Conservation (phyloP, 2,329 filamentous ascomycete species). For the Xylariaceae sp. region DNA sequence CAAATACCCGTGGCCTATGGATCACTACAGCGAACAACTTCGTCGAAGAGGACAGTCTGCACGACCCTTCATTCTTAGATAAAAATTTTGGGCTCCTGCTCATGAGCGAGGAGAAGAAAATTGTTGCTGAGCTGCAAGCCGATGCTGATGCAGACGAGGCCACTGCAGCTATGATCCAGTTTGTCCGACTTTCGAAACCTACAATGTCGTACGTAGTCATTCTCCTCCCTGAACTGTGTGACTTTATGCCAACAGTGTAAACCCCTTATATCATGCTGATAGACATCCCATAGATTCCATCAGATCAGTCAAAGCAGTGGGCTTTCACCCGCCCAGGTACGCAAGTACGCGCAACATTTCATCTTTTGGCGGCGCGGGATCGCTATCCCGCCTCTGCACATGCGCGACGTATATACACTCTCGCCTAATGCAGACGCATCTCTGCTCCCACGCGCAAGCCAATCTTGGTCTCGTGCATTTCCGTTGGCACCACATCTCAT, state of each 20-base stretch:
- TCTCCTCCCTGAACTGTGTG: no score
- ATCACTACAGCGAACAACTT: conserved; percentile 81
- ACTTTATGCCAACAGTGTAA: not conserved
- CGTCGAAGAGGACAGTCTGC: conserved; percentile 61
- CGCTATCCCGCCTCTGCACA: conserved; percentile 84
- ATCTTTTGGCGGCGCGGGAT: conserved; percentile 95
- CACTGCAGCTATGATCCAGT: conserved; percentile 74
- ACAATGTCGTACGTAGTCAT: conserved; percentile 53
- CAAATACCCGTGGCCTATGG: conserved; percentile 72
- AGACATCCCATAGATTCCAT: conserved; percentile 43
- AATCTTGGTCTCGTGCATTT: conserved; percentile 73
- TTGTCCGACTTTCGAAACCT: conserved; percentile 70
- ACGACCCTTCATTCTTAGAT: conserved; percentile 67
- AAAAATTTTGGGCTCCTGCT: conserved; percentile 85
- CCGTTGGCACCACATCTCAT: conserved; percentile 78
- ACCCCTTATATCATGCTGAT: not conserved
- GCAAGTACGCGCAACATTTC: conserved; percentile 85
- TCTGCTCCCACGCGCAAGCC: conserved; percentile 64
- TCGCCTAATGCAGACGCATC: conserved; percentile 82
- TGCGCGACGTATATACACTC: conserved; percentile 84
- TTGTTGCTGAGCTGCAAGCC: conserved; percentile 68
- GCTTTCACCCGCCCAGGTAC: conserved; percentile 75
- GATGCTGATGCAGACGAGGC: conserved; percentile 64
- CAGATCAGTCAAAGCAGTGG: conserved; percentile 68
- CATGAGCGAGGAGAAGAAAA: conserved; percentile 74